A percentile compares a stretch with the other conserved stretches of the same genome.
phyloP scores from a whole-genome alignment of 2,329 filamentous ascomycete species.

The Pleurostoma richardsiae region DNA sequence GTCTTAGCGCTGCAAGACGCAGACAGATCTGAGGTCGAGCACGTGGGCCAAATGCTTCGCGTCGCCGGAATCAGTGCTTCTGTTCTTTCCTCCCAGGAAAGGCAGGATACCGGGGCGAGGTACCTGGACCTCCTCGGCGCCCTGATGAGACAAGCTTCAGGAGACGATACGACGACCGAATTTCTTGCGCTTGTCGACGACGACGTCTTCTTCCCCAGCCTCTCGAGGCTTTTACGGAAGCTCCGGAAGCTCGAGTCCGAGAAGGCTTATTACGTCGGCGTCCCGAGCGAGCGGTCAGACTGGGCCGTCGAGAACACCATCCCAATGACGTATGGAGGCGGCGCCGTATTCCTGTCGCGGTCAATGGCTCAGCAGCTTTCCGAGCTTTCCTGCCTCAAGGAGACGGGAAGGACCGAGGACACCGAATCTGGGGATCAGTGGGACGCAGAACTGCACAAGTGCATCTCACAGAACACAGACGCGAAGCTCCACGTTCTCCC shows the following conservation, averaged over 20 bases:
- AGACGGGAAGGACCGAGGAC: conserved; percentile 2
- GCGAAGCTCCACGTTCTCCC: conserved; percentile 50
- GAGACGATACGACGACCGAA: background rate
- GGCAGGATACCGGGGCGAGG: conserved; percentile 11
- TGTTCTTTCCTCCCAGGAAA: conserved; percentile 22
- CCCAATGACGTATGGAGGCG: conserved; percentile 35
- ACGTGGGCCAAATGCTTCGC: conserved; percentile 22
- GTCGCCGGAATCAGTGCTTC: conserved; percentile 32
- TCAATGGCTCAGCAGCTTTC: conserved; percentile 26
- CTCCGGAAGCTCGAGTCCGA: conserved; percentile 27
- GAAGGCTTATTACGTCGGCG: conserved; percentile 31
- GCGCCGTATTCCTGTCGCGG: conserved; percentile 34
- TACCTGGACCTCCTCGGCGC: conserved; percentile 2
- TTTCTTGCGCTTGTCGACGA: conserved; percentile 58
- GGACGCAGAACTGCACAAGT: conserved; percentile 52
- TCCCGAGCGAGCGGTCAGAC: conserved; percentile 37
- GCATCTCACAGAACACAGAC: conserved; percentile 48
- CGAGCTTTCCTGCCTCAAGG: conserved; percentile 29
- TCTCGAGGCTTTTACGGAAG: conserved; percentile 34
- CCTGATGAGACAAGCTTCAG: background rate
- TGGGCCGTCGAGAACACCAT: conserved; percentile 29
- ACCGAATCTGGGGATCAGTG: background rate
- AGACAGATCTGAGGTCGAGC: conserved; percentile 21
- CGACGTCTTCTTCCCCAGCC: conserved; percentile 58
- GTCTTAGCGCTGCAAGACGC: conserved; percentile 35